phyloP scores from a whole-genome alignment of 805 yeast genomes.

The Kodamaea lidongshanica region DNA sequence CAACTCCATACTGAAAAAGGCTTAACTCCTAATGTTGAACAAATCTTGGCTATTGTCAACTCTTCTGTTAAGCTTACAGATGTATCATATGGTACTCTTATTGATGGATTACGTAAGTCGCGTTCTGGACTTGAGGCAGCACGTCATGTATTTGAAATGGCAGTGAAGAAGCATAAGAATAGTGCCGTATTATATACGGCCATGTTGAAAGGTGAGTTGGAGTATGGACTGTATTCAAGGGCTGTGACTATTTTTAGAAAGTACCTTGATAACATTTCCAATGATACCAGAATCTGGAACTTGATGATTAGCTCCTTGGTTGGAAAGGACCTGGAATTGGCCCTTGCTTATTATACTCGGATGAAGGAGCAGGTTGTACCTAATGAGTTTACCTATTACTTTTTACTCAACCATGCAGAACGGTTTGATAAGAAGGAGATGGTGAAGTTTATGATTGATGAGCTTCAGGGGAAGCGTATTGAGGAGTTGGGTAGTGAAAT shows the following conservation, averaged over 20 bases:
- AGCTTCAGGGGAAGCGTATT: slow-evolving; percentile 26
- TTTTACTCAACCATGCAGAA: slow-evolving; percentile 36
- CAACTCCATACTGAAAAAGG: slow-evolving; percentile 42
- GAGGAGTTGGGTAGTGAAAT: slow-evolving; percentile 32
- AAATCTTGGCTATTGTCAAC: slow-evolving; percentile 38
- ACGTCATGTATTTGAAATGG: slow-evolving; percentile 39
- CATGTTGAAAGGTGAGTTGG: slow-evolving; percentile 43
- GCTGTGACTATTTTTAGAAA: slow-evolving; percentile 30
- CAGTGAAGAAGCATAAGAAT: slow-evolving; percentile 28
- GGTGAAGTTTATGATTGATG: slow-evolving; percentile 32
- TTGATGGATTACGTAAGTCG: slow-evolving; percentile 47
- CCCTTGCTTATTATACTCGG: slow-evolving; percentile 35
- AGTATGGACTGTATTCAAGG: slow-evolving; percentile 27
- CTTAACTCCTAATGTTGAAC: slow-evolving; percentile 33
- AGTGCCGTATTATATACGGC: slow-evolving; percentile 38
- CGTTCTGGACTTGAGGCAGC: slow-evolving; percentile 48
- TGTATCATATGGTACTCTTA: slow-evolving; percentile 45
- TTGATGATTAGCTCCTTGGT: slow-evolving; percentile 30
- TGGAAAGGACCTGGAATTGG: slow-evolving; percentile 29
- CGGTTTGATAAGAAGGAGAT: slow-evolving; percentile 24
- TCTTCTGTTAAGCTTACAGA: slow-evolving; percentile 32
- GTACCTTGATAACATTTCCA: slow-evolving; percentile 29
- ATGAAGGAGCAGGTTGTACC: slow-evolving; percentile 32
- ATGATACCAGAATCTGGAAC: slow-evolving; percentile 38
- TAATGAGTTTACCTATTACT: slow-evolving; percentile 47